Conservation (phyloP, 2,329 filamentous ascomycete species). For the Alternaria rosae region DNA sequence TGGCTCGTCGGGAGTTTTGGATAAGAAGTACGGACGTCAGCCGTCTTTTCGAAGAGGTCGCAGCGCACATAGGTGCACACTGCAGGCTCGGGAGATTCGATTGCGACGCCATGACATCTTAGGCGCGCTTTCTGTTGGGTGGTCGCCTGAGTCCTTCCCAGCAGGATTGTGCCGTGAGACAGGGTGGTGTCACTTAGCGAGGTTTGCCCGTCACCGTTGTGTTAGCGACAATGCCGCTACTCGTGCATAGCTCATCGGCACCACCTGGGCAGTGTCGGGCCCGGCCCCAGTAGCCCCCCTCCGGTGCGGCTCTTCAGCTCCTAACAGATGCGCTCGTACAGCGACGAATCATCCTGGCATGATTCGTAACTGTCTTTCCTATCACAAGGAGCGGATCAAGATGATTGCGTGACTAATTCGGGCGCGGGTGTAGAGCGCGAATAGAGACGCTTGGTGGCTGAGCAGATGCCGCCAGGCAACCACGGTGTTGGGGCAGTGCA, state of each 20-base stretch:
- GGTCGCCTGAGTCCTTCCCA: neutral
- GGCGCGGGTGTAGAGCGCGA: neutral
- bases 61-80: neutral
- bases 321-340: neutral
- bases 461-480: neutral
- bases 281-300: neutral
- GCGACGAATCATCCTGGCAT: neutral
- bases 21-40: neutral
- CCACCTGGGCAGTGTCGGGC: too few species aligned
- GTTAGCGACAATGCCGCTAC: neutral
- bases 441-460: neutral
- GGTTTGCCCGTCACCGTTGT: neutral
- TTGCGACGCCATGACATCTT: neutral
- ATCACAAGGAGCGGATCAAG: neutral
- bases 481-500: too few species aligned
- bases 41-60: too few species aligned
- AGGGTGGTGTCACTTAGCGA: neutral
- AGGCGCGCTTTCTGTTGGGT: neutral
- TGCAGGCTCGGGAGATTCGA: neutral
- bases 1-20: neutral
- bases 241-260: neutral
- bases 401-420: neutral
- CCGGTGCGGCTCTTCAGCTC: neutral
- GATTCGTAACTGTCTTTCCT: neutral
- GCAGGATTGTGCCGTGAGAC: neutral